Percentiles rank a stretch among this genome's conserved stretches.
phyloP scores from a whole-genome alignment of 305 asterid genomes.

The Vinca major region DNA sequence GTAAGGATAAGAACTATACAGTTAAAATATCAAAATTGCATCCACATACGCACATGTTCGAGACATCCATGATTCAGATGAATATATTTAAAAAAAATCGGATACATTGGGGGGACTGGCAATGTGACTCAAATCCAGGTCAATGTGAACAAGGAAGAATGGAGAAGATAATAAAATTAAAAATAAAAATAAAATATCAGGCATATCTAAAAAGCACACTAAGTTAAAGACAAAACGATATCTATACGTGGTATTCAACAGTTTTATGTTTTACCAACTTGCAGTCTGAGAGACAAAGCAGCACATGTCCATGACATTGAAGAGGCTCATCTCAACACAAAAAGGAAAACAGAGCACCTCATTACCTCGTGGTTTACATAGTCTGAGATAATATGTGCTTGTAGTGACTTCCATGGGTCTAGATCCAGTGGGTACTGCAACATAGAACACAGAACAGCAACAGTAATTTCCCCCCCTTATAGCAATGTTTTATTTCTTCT shows the following conservation, averaged over 20 bases:
- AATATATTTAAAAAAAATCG: background rate
- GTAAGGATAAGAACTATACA: background rate
- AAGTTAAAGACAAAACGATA: background rate
- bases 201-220: no score
- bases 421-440: slow-evolving; percentile 83
- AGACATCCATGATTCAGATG: background rate
- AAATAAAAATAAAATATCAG: background rate
- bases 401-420: slow-evolving; percentile 82
- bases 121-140: no score
- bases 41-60: no score
- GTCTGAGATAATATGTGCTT: slow-evolving; percentile 66
- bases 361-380: slow-evolving; percentile 86
- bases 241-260: background rate
- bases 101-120: no score
- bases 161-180: background rate
- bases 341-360: slow-evolving; percentile 13
- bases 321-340: slow-evolving; percentile 2
- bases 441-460: slow-evolving; percentile 25
- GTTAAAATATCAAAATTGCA: background rate
- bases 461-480: slow-evolving; percentile 9
- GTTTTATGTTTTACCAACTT: background rate
- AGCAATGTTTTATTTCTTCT: background rate
- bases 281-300: slow-evolving; percentile 1
- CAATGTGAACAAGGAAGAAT: background rate
- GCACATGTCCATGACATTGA: background rate